Percentiles rank a stretch among this genome's conserved stretches.
Evolutionary conservation across 371 early-diverging fungal genomes (phyloP).

Genomic region (Entomophthora muscae): DNA sequence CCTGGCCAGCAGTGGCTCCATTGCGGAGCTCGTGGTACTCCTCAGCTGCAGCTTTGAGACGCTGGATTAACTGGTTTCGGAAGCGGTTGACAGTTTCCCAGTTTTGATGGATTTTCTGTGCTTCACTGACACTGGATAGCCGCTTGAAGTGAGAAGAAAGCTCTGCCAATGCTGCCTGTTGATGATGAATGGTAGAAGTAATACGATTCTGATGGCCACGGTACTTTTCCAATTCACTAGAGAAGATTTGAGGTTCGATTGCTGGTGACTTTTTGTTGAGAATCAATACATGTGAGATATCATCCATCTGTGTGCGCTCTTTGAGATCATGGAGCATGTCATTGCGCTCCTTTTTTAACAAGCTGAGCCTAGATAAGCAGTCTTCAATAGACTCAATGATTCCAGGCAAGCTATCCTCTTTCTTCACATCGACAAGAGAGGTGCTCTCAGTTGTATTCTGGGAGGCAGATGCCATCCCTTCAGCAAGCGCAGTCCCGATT

Average conservation of each 20-base stretch:
- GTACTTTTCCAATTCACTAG: slow-evolving; percentile 77
- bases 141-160: slow-evolving; percentile 49
- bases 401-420: slow-evolving; percentile 13
- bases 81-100: slow-evolving; percentile 45
- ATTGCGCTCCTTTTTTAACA: slow-evolving; percentile 57
- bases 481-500: slow-evolving; percentile 41
- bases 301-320: slow-evolving; percentile 62
- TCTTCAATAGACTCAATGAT: slow-evolving; percentile 39
- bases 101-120: slow-evolving; percentile 36
- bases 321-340: slow-evolving; percentile 67
- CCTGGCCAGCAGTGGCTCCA: slow-evolving; percentile 24
- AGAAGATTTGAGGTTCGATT: slow-evolving; percentile 71
- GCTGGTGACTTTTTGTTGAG: slow-evolving; percentile 54
- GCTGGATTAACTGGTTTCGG: slow-evolving; percentile 29
- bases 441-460: slow-evolving; percentile 14
- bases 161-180: slow-evolving; percentile 55
- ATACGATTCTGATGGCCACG: slow-evolving; percentile 56
- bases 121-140: slow-evolving; percentile 56
- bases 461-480: slow-evolving; percentile 20
- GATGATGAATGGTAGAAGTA: slow-evolving; percentile 50
- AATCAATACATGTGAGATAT: slow-evolving; percentile 68
- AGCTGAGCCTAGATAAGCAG: slow-evolving; percentile 48
- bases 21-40: slow-evolving; percentile 43
- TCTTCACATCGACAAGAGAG: slow-evolving; percentile 10
- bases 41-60: slow-evolving; percentile 34